These are phyloP conservation scores for Aspergillus luchuensis DNA, from an alignment of 2,329 filamentous ascomycete species.

Conservation along the genomic window DNA sequence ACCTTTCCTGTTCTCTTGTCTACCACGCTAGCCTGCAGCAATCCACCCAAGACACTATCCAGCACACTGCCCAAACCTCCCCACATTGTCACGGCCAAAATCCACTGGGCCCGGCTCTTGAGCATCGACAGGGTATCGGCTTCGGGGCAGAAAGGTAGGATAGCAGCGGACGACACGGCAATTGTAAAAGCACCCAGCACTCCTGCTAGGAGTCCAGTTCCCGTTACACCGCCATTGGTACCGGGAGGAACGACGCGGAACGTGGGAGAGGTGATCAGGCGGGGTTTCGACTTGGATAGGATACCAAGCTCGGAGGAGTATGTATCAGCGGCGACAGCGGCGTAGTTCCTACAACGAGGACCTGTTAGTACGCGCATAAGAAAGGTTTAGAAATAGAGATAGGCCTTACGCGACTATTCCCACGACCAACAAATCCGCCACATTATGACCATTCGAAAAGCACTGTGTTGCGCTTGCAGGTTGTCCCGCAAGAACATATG, in stretches of 20 bases:
- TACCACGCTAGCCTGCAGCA: conserved; percentile 82
- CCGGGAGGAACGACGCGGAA: conserved; percentile 81
- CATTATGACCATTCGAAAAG: conserved; percentile 38
- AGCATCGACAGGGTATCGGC: conserved; percentile 16
- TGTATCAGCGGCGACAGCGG: conserved; percentile 87
- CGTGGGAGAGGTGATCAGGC: conserved; percentile 79
- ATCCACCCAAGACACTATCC: conserved; percentile 82
- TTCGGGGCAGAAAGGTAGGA: conserved; percentile 67
- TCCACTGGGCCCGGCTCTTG: conserved; percentile 56
- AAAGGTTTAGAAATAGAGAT: neutral
- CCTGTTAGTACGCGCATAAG: neutral
- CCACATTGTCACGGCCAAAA: conserved; percentile 64
- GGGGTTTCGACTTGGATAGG: conserved; percentile 71
- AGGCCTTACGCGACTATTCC: conserved; percentile 44
- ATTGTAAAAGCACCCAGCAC: conserved; percentile 70
- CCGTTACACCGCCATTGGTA: conserved; percentile 89
- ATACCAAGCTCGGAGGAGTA: conserved; percentile 96
- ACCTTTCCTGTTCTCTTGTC: conserved; percentile 84
- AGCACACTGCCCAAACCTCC: conserved; percentile 79
- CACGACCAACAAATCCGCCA: conserved; percentile 42
- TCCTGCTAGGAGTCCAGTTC: conserved; percentile 72
- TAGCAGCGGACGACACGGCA: conserved; percentile 66
- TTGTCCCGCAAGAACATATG: conserved; percentile 41
- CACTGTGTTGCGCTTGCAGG: conserved; percentile 29
- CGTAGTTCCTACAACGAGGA: conserved; percentile 66